phyloP scores from a whole-genome alignment of 208 protist genomes.

The Leishmania tarentolae region DNA sequence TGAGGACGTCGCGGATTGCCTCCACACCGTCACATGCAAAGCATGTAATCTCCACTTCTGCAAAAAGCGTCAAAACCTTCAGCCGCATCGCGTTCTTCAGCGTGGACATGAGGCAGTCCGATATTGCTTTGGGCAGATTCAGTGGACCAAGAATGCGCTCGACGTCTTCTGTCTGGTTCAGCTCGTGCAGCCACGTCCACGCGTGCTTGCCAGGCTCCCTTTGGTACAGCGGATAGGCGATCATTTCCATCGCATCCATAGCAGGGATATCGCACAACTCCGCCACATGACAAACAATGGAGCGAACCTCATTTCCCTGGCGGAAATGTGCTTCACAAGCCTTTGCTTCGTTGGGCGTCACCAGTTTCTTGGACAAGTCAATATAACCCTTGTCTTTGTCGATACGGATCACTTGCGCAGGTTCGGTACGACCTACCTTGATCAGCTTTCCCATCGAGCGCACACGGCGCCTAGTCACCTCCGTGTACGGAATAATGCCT shows the following conservation, averaged over 20 bases:
- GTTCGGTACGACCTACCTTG: constrained; percentile 96
- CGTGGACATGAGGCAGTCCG: constrained; percentile 74
- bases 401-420: constrained; percentile 98
- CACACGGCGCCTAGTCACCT: constrained; percentile 97
- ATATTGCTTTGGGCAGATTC: constrained; percentile 62
- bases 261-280: constrained; percentile 69
- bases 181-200: constrained; percentile 75
- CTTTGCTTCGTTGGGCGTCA: constrained; percentile 94
- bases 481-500: constrained; percentile 98
- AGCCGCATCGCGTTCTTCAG: constrained; percentile 83
- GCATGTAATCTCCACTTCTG: constrained; percentile 98
- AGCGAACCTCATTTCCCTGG: constrained; percentile 96
- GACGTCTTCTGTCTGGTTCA: constrained; percentile 73
- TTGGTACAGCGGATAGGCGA: constrained; percentile 97
- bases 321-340: constrained; percentile 95
- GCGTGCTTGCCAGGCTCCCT: constrained; percentile 76
- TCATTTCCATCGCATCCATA: constrained; percentile 88
- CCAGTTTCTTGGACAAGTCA: constrained; percentile 98
- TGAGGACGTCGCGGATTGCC: constrained; percentile 96
- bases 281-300: constrained; percentile 97
- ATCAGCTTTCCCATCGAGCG: constrained; percentile 99
- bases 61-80: constrained; percentile 90
- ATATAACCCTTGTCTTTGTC: constrained; percentile 99
- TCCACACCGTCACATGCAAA: constrained; percentile 98
- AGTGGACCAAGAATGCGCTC: constrained; percentile 75